Evolutionary conservation across 2,329 filamentous ascomycete species (phyloP).

Genomic region (Scedosporium apiospermum): DNA sequence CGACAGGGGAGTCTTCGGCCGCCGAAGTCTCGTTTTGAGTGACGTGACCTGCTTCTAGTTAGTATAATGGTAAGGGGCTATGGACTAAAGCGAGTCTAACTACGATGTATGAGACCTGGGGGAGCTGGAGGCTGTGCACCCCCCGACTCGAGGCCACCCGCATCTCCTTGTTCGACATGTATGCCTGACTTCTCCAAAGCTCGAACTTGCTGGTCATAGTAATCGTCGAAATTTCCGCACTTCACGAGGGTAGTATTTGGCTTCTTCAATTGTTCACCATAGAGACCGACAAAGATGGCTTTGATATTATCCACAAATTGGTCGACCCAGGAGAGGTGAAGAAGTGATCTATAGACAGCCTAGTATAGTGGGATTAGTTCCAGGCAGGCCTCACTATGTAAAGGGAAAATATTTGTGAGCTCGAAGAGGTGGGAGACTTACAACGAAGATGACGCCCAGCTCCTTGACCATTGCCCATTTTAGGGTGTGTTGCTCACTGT

Average conservation of each 20-base stretch:
- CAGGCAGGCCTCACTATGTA: neutral
- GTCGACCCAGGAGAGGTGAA: slow-evolving; percentile 95
- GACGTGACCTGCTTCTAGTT: neutral
- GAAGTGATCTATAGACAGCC: slow-evolving; percentile 93
- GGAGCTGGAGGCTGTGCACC: slow-evolving; percentile 8
- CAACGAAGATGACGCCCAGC: slow-evolving; percentile 88
- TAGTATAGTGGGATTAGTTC: slow-evolving; percentile 26
- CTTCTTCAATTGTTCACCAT: slow-evolving; percentile 77
- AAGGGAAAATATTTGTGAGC: neutral
- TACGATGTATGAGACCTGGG: slow-evolving; percentile 12
- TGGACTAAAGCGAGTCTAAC: neutral
- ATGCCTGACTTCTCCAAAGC: slow-evolving; percentile 58
- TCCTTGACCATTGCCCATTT: slow-evolving; percentile 94
- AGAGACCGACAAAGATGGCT: slow-evolving; percentile 83
- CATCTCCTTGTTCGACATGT: neutral
- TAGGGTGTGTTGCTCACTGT: slow-evolving; percentile 85
- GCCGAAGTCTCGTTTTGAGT: neutral
- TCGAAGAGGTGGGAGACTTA: slow-evolving; percentile 24
- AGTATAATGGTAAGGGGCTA: neutral
- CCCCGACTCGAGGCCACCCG: neutral
- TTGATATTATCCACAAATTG: slow-evolving; percentile 92
- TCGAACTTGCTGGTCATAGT: slow-evolving; percentile 86
- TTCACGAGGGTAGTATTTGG: slow-evolving; percentile 69
- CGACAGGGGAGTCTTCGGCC: slow-evolving; percentile 6
- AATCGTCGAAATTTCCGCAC: slow-evolving; percentile 75